Evolutionary conservation across 305 asterid genomes (phyloP).

Genomic region (Petunia hybrid): DNA sequence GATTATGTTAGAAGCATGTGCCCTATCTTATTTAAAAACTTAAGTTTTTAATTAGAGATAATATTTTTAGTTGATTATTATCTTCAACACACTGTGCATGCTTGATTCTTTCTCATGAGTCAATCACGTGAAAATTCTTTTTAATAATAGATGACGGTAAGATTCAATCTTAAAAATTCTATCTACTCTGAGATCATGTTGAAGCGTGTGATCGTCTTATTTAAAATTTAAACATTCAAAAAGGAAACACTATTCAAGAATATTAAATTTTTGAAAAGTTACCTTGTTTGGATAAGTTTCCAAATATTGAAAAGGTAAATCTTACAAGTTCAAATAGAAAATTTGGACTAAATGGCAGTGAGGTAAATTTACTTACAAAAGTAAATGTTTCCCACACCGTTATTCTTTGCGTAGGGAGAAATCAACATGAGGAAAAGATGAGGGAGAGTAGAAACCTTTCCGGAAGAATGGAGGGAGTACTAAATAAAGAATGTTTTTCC

Average conservation of each 20-base stretch:
- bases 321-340: neutral
- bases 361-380: neutral
- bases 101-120: no score
- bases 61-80: no score
- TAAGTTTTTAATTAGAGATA: no score
- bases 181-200: no score
- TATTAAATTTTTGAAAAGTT: neutral
- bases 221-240: no score
- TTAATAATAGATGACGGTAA: no score
- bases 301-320: neutral
- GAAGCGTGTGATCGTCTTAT: no score
- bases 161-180: no score
- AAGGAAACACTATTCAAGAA: neutral
- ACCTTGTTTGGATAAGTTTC: neutral
- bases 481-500: constrained; percentile 20
- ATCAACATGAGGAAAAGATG: constrained; percentile 27
- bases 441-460: neutral
- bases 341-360: neutral
- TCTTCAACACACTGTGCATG: no score
- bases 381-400: neutral
- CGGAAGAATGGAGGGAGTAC: constrained; percentile 19
- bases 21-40: no score
- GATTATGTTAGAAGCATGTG: no score
- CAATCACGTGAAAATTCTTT: no score
- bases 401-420: constrained; percentile 24